A percentile compares a stretch with the other conserved stretches of the same genome.
phyloP scores from a whole-genome alignment of 805 yeast species.

The Hanseniaspora nectarophila region DNA sequence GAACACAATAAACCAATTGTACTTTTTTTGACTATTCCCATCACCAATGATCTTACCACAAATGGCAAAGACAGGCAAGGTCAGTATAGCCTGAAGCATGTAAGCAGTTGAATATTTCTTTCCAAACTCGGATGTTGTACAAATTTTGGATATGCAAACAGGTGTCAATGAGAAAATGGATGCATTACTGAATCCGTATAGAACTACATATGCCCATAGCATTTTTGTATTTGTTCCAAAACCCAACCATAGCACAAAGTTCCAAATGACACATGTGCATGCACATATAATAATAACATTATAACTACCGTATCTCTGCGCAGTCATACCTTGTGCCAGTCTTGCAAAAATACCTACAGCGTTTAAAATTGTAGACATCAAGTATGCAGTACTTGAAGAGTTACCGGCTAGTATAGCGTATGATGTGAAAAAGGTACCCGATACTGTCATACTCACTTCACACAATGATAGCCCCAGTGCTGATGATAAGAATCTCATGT shows the following conservation, averaged over 20 bases:
- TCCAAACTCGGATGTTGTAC: slow-evolving; percentile 39
- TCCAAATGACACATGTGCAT: slow-evolving; percentile 25
- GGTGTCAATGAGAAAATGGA: slow-evolving; percentile 42
- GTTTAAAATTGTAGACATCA: slow-evolving; percentile 35
- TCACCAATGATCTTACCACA: slow-evolving; percentile 34
- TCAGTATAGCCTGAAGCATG: slow-evolving; percentile 39
- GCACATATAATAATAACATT: slow-evolving; percentile 34
- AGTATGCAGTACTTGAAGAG: slow-evolving; percentile 33
- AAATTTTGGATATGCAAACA: slow-evolving; percentile 41
- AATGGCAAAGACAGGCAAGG: slow-evolving; percentile 34
- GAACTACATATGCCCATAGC: slow-evolving; percentile 32
- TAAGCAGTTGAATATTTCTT: slow-evolving; percentile 42
- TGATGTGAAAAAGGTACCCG: slow-evolving; percentile 42
- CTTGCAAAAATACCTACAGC: slow-evolving; percentile 30
- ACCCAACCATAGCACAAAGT: slow-evolving; percentile 29
- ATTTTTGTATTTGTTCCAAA: slow-evolving; percentile 26
- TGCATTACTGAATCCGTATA: slow-evolving; percentile 40
- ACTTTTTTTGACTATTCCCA: slow-evolving; percentile 33
- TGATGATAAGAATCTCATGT: slow-evolving; percentile 34
- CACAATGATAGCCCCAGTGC: slow-evolving; percentile 35
- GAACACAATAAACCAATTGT: slow-evolving; percentile 35
- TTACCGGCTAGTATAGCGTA: slow-evolving; percentile 41
- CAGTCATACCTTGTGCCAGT: slow-evolving; percentile 28
- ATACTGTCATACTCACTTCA: slow-evolving; percentile 38
- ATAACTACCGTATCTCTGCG: slow-evolving; percentile 36